phyloP scores from a whole-genome alignment of 225 moss, liverwort and hornwort species.

The Lunularia cruciata region DNA sequence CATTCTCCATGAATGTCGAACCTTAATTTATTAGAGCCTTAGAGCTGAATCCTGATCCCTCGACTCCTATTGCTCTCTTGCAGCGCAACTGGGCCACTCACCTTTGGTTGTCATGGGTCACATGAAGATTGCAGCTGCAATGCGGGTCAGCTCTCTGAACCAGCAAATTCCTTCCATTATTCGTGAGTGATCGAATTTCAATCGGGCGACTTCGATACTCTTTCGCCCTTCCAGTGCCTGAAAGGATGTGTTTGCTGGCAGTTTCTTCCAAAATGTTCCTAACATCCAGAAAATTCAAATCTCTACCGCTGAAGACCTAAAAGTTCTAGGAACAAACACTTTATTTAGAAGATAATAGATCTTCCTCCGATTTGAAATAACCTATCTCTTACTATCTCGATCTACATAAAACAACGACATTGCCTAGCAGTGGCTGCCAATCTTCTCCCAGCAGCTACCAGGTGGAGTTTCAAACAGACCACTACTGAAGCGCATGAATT shows the following conservation, averaged over 20 bases:
- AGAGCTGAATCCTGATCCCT: background rate
- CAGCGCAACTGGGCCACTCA: background rate
- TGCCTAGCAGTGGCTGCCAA: constrained; percentile 2
- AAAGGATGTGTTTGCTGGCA: no score
- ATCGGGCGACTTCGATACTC: no score
- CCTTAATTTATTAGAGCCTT: background rate
- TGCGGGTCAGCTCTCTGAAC: background rate
- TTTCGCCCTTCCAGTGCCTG: no score
- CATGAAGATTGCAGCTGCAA: background rate
- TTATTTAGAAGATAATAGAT: no score
- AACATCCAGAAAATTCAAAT: no score
- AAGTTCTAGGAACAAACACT: no score
- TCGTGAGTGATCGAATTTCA: no score
- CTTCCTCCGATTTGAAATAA: no score
- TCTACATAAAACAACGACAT: background rate
- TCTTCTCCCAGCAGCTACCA: constrained; percentile 16
- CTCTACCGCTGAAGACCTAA: no score
- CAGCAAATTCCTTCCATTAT: background rate
- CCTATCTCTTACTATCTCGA: background rate
- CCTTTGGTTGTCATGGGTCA: background rate
- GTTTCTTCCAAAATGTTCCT: no score
- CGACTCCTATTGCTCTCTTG: background rate
- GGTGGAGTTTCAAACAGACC: constrained; percentile 2
- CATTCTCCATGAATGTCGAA: constrained; percentile 20
- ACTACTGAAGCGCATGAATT: background rate